Evolutionary conservation across 2,329 filamentous ascomycete species (phyloP), one percentile per base, ranked within the genome.

Genomic region (Claviceps sp.): DNA sequence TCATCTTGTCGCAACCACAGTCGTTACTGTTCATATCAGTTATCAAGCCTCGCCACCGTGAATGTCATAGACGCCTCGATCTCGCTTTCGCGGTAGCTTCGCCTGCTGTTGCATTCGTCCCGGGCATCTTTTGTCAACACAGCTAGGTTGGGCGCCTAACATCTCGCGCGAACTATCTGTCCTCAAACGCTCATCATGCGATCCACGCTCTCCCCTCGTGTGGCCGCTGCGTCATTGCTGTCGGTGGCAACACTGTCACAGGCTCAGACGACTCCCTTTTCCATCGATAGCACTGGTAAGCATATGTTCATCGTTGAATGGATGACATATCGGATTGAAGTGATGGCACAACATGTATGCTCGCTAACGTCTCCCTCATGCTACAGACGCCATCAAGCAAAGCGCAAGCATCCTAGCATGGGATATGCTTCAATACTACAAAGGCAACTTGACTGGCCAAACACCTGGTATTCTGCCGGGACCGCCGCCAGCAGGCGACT

Each of bases 391-490:
- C 44, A 73, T 73, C 53, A 70, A 67, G 50, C 58, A 66, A 45
- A 65, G 67, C 2, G 69, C 70, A 40, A 60, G 62, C 20, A 62
- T 62, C 22, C 56, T 73, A 34, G 72, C 71, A 4, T 71, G 67
- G 61, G 72, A 75, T 52, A 57, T 75, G 57, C 58, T 75, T 52
- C 63, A 66, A 50, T 74, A 72, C 59, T 75, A 75, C 57, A 61
- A 71, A 11, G 73, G 72, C 54, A 72, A 72, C 56, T 55, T 69
- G 50, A 65, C 70, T 0, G 72, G 72, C 18, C 62, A 67, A 56
- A 70, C 67, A 2, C 70, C 71, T 3, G 73, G 72, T n/a, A 73
- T 74, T 52, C 62, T 75, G 5, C 72, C 72, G 9, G 72, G 72
- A 7, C 72, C 72, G 44, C 72, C 72, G 7, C 68, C 71, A 4